phyloP scores from a whole-genome alignment of 805 yeast genomes.

The Ogataea degrootiae region DNA sequence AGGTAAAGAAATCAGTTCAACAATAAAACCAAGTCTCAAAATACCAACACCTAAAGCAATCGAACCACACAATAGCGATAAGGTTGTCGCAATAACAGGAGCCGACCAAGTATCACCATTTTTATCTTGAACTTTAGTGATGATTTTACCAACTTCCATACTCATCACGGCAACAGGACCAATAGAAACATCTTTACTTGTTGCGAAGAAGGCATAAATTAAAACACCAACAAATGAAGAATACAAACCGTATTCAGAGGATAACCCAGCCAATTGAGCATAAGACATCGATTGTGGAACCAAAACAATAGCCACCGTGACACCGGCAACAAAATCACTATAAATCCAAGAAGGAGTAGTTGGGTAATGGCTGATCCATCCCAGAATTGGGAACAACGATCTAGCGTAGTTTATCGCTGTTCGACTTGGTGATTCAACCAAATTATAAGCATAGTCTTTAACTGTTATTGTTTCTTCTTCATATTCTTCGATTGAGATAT shows the following conservation, averaged over 20 bases:
- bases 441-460: slow-evolving; percentile 23
- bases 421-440: slow-evolving; percentile 35
- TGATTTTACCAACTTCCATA: slow-evolving; percentile 72
- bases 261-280: slow-evolving; percentile 78
- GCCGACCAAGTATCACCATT: slow-evolving; percentile 38
- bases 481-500: slow-evolving; percentile 9
- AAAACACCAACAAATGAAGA: slow-evolving; percentile 90
- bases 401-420: slow-evolving; percentile 43
- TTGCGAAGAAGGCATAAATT: slow-evolving; percentile 85
- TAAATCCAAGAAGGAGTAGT: slow-evolving; percentile 57
- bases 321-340: slow-evolving; percentile 84
- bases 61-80: slow-evolving; percentile 80
- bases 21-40: slow-evolving; percentile 77
- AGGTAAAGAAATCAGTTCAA: slow-evolving; percentile 85
- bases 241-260: slow-evolving; percentile 82
- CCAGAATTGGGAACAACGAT: slow-evolving; percentile 71
- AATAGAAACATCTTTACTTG: slow-evolving; percentile 91
- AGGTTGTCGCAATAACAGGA: slow-evolving; percentile 73
- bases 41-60: slow-evolving; percentile 80
- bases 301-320: slow-evolving; percentile 87
- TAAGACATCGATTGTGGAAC: slow-evolving; percentile 97
- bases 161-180: slow-evolving; percentile 99
- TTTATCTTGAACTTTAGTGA: slow-evolving; percentile 54
- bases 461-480: slow-evolving; percentile 23
- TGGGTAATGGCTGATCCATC: slow-evolving; percentile 87